Base-by-base conservation (phyloP, 805 yeast species). In the Starmerella riodocensis region DNA sequence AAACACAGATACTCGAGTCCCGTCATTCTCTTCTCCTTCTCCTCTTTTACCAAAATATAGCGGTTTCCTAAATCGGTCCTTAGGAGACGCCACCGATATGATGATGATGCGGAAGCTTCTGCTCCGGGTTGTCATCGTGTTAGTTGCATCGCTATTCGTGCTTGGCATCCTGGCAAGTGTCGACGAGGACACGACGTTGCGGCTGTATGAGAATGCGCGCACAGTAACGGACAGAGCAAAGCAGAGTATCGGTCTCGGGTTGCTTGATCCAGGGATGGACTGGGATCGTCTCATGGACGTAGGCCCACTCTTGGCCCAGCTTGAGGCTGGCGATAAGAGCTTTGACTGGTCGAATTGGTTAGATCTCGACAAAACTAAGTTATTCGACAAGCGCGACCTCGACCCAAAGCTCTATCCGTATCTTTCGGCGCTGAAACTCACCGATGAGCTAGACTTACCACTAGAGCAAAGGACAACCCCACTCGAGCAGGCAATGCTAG, bases 341-440 rank as follows among this genome's bases (percentile, higher is more conserved):
- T 55, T 56, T 36, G 42, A 48, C 25, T 56, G 60, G 60, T 18
- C 41, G 12, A 49, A 54, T 34, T 55, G 58, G 58, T 28, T 56
- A 7, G 60, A 56, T 36, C 48, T 55, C 13, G 36, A 44, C 20
- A 42, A 40, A 17, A 39, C 41, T 3, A 32, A 18, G 34, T 32
- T 40, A 8, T 45, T 18, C 30, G 47, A 49, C 8, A n/a, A 16
- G 5, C 26, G 34, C 4, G 36, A 38, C 13, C 39, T 49, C 12
- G 43, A 46, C 22, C 29, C 32, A 1, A 39, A 42, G n/a, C 34
- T 38, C 4, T 49, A 44, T 34, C 49, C 50, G 4, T 36, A 42
- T 23, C 16, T 44, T 6, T 21, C 21, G 32, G 14, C 38, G 23
- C 28, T 43, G 6, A 20, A n/a, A 4, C 11, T 14, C 28, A 4